These are phyloP conservation scores for Clausena lansium DNA, from an alignment of 345 rosid species.

Conservation along the genomic window DNA sequence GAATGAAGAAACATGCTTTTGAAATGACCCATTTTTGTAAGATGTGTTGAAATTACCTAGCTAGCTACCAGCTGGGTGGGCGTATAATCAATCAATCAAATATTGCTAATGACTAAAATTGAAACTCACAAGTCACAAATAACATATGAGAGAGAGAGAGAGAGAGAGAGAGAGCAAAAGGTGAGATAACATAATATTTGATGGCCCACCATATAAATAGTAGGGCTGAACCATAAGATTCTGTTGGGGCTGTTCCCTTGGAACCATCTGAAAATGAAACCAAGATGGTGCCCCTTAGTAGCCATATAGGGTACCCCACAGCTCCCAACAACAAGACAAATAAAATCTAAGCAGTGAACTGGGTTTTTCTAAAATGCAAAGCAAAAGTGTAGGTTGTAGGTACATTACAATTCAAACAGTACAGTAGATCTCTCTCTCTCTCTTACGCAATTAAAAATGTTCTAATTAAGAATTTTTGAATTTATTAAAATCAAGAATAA, in stretches of 20 bases:
- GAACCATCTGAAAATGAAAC: slow-evolving; percentile 32
- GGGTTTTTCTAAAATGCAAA: background rate
- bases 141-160: slow-evolving; percentile 13
- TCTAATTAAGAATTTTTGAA: no score
- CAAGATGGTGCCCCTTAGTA: background rate
- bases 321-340: slow-evolving; percentile 24
- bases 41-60: background rate
- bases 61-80: background rate
- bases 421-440: no score
- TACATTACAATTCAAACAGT: background rate
- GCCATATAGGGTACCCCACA: slow-evolving; percentile 9
- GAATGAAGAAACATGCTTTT: slow-evolving; percentile 33
- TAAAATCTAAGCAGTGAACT: background rate
- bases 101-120: background rate
- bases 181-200: background rate
- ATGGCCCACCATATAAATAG: slow-evolving; percentile 41
- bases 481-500: no score
- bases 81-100: background rate
- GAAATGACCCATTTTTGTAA: slow-evolving; percentile 18
- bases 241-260: slow-evolving; percentile 71
- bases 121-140: background rate
- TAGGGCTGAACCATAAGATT: slow-evolving; percentile 56
- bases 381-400: background rate
- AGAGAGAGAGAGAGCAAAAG: background rate
- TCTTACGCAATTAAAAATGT: no score